Evolutionary conservation across 352 stramenopile genomes (phyloP).

Genomic region (Phytophthora citrophthora): DNA sequence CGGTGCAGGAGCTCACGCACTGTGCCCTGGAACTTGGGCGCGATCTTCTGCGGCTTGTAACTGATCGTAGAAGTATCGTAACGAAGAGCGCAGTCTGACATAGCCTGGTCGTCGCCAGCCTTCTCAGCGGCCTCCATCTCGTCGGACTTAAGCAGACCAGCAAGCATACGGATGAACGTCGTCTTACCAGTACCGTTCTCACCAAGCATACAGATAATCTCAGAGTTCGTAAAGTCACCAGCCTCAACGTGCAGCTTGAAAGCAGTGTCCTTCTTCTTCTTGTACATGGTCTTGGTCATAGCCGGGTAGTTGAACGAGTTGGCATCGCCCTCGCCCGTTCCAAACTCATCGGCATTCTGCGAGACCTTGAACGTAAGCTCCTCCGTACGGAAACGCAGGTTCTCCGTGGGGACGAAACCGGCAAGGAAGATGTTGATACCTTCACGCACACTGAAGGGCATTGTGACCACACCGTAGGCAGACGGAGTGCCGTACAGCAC

Average conservation of each 20-base stretch:
- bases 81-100: constrained; percentile 78
- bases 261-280: constrained; percentile 91
- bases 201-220: constrained; percentile 99
- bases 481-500: constrained; percentile 98
- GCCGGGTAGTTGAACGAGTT: constrained; percentile 96
- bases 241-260: constrained; percentile 99
- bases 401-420: constrained; percentile 99
- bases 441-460: constrained; percentile 99
- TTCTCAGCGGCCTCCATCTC: constrained; percentile 92
- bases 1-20: constrained; percentile 98
- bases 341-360: constrained; percentile 92
- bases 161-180: constrained; percentile 99
- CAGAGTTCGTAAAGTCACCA: constrained; percentile 98
- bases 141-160: constrained; percentile 98
- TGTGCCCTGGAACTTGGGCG: constrained; percentile 93
- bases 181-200: constrained; percentile 99
- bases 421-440: constrained; percentile 99
- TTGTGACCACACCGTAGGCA: constrained; percentile 99
- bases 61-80: constrained; percentile 89
- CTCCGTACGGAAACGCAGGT: constrained; percentile 99
- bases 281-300: constrained; percentile 99
- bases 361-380: constrained; percentile 99
- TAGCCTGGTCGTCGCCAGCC: constrained; percentile 68
- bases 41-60: constrained; percentile 99
- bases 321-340: constrained; percentile 85